These are phyloP conservation scores for Chionographis japonica DNA, from an alignment of 106 monocot species.

Conservation along the genomic window DNA sequence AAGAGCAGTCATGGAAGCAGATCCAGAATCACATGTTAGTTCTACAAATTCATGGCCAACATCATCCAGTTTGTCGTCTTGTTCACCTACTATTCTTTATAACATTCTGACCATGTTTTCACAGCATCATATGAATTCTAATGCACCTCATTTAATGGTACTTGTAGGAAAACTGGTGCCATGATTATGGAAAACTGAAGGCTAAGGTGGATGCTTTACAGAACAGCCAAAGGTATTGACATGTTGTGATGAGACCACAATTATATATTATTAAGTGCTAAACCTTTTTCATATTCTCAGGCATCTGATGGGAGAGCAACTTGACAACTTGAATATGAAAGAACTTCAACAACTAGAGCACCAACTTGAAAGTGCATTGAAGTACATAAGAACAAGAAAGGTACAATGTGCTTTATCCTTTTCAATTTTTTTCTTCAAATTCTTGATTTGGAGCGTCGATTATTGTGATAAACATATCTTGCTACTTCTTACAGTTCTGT, in stretches of 20 bases:
- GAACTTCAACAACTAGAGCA: constrained; percentile 54
- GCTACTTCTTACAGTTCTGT: neutral
- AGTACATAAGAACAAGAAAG: constrained; percentile 48
- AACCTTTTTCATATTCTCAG: constrained; percentile 9
- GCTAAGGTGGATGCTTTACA: constrained; percentile 42
- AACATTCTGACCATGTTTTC: neutral
- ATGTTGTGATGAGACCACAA: neutral
- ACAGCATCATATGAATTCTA: neutral
- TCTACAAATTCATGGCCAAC: too few species aligned
- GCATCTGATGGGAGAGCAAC: constrained; percentile 50
- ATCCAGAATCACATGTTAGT: constrained; percentile 31
- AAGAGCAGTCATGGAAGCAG: constrained; percentile 12
- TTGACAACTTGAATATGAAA: constrained; percentile 33
- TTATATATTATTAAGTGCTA: neutral
- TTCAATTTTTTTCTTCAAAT: too few species aligned
- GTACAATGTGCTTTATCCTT: constrained; percentile 8
- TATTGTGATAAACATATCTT: neutral
- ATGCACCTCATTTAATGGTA: neutral
- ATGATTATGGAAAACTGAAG: constrained; percentile 39
- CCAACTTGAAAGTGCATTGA: constrained; percentile 43
- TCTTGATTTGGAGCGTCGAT: too few species aligned
- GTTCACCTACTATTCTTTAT: neutral
- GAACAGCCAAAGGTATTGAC: constrained; percentile 47
- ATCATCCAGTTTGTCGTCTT: neutral
- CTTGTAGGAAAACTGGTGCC: constrained; percentile 35